Evolutionary conservation across 2,329 filamentous ascomycete genomes (phyloP).

Genomic region (Plectosphaerella plurivora): DNA sequence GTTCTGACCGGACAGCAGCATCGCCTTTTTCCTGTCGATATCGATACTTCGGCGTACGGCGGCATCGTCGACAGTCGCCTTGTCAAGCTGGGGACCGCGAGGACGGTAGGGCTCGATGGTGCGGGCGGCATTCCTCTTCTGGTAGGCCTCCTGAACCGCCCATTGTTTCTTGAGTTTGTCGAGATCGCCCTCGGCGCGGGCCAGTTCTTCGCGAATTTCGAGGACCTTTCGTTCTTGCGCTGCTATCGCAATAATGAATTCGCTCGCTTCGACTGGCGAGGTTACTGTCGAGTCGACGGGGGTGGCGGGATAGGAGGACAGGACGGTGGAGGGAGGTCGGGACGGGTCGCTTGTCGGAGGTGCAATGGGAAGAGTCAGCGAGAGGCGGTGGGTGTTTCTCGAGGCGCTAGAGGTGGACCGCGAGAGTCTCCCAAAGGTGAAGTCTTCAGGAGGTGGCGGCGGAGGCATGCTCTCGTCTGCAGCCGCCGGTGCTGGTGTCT

Average conservation of each 20-base stretch:
- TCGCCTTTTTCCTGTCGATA: constrained; percentile 67
- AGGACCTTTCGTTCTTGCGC: constrained; percentile 87
- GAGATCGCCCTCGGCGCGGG: constrained; percentile 74
- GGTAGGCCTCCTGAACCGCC: constrained; percentile 70
- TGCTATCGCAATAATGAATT: constrained; percentile 84
- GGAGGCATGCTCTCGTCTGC: constrained; percentile 29
- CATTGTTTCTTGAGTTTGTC: constrained; percentile 77
- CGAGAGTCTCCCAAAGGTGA: constrained; percentile 37
- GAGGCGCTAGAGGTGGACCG: constrained; percentile 50
- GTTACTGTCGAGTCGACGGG: constrained; percentile 39
- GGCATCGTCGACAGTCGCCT: constrained; percentile 30
- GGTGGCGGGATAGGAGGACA: constrained; percentile 44
- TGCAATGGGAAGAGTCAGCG: constrained; percentile 58
- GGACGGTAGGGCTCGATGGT: constrained; percentile 50
- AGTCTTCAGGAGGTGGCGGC: constrained; percentile 32
- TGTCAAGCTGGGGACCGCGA: constrained; percentile 11
- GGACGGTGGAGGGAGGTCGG: constrained; percentile 44
- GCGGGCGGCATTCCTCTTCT: constrained; percentile 65
- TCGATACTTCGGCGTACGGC: constrained; percentile 47
- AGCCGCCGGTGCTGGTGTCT: neutral
- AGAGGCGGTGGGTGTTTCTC: constrained; percentile 53
- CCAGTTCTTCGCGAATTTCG: constrained; percentile 87
- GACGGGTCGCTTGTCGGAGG: constrained; percentile 47
- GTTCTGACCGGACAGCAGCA: constrained; percentile 48
- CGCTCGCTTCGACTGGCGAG: constrained; percentile 51